Evolutionary conservation across 768 basidiomycete species (phyloP), one percentile per base, ranked within the genome.

Genomic region (Podaxis mareebaensis): DNA sequence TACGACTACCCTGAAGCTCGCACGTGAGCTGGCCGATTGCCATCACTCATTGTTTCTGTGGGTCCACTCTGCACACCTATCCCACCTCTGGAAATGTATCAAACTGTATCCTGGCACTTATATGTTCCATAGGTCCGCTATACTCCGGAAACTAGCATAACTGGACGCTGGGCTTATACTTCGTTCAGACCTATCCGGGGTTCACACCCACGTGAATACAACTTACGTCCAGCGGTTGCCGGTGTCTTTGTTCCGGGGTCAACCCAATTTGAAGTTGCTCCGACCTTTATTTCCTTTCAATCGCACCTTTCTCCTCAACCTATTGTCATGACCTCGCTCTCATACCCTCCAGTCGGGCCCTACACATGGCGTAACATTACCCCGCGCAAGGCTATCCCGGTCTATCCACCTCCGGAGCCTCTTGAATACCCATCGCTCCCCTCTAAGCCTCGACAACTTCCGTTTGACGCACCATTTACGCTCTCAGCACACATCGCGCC

Each of bases 401-500:
- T 79, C 7, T 79, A 76, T 63, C 81, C 81, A 6, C 78, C 78
- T 54, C 72, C 78, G 1, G 72, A 73, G 61, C 73, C 77, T 30
- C 64, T 77, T 4, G 58, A 53, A 36, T 63, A 56, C 44, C 81
- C 82, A 20, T n/a, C 71, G 0, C 71, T 81, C 5, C 84, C 83
- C 12, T 77, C 77, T 11, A 72, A 74, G 20, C 76, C 72, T 38
- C 76, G 77, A 24, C 68, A 70, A 60, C 76, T 74, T 3, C 65
- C 71, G 11, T 76, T 77, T 49, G 70, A 70, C 26, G 72, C 72
- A 0, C 73, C 72, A 44, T 87, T 78, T 65, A 75, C 73, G 5
- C 68, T 86, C 1, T 78, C 81, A 1, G 85, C 85, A 0, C 86
- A 89, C 64, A 63, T 89, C 26, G 67, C 87, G 17, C 85, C 86